These are phyloP conservation scores for Simplicillium aogashimaense DNA, from an alignment of 2,329 filamentous ascomycete species.

Conservation along the genomic window DNA sequence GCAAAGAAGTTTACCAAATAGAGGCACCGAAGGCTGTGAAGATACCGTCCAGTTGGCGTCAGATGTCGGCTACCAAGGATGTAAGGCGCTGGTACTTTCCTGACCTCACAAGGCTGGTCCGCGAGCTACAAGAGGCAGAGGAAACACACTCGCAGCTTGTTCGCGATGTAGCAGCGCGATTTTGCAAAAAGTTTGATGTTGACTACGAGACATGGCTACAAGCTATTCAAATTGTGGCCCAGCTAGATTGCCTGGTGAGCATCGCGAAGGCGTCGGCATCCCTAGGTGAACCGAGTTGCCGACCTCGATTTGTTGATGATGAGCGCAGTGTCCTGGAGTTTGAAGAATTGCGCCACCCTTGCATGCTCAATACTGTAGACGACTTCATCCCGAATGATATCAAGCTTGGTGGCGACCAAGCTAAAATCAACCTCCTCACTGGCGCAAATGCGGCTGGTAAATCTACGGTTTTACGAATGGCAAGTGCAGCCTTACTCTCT, in stretches of 20 bases:
- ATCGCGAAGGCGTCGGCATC: constrained; percentile 79
- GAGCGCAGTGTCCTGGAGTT: constrained; percentile 87
- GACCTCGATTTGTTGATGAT: constrained; percentile 77
- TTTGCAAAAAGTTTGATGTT: constrained; percentile 81
- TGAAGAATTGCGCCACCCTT: constrained; percentile 84
- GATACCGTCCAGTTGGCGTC: constrained; percentile 81
- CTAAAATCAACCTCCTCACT: constrained; percentile 85
- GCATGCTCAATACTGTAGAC: constrained; percentile 78
- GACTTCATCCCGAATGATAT: constrained; percentile 98
- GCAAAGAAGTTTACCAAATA: constrained; percentile 95
- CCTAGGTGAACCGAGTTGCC: constrained; percentile 77
- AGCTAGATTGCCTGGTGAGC: constrained; percentile 91
- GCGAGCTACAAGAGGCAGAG: constrained; percentile 84
- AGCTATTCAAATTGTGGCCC: constrained; percentile 81
- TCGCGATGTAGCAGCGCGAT: constrained; percentile 72
- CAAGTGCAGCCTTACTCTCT: constrained; percentile 32
- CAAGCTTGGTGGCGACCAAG: constrained; percentile 65
- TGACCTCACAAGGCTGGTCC: constrained; percentile 72
- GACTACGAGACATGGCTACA: constrained; percentile 79
- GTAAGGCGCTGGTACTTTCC: constrained; percentile 93
- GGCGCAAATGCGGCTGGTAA: constrained; percentile 97
- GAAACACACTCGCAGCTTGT: constrained; percentile 88
- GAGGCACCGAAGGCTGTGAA: constrained; percentile 81
- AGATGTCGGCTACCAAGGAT: constrained; percentile 87
- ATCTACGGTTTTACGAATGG: constrained; percentile 92